Evolutionary conservation across 306 rosid species (phyloP), one percentile per base, ranked within the genome.

Genomic region (Casuarina equisetifolia): DNA sequence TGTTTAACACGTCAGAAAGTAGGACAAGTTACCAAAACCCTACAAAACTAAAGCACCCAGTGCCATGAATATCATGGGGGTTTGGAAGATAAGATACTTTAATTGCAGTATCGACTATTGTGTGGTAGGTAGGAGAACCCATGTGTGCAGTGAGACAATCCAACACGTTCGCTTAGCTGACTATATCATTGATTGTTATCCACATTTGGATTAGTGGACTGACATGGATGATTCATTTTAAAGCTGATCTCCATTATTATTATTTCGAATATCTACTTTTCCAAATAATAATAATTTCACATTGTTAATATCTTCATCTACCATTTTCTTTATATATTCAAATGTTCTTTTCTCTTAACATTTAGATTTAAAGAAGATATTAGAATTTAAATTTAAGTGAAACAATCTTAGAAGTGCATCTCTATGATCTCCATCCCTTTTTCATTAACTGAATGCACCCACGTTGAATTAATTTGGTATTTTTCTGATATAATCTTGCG

Each of bases 81-180:
- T 61, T 61, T 79, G 62, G 72, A 83, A 75, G 88, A 89, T 81
- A 85, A 81, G 89, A 79, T 82, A 39, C 68, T 51, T 48, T 48
- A 64, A 53, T 36, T 45, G 25, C 51, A 63, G 72, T 69, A 58
- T 76, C 62, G 72, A 42, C 40, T 81, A 25, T 71, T 75, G 54
- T 72, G 68, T 68, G 52, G 7, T 72, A 49, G 54, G 62, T 20
- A 32, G 39, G 50, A 40, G 36, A 67, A 42, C 45, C 40, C 48
- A 39, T 25, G 39, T 74, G 17, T 53, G 58, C 61, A 6, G 16
- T 49, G 46, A 16, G n/a, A 38, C 66, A 15, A 45, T 50, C 66
- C 39, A 46, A 45, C 12, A 20, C 32, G 69, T 57, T 20, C 6
- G 25, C 55, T 55, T 36, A 66, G 49, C 58, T 66, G 51, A 50